A percentile compares a stretch with the other conserved stretches of the same genome.
Evolutionary conservation across 768 basidiomycete genomes (phyloP).

Genomic region (Chalciporus piperatus): DNA sequence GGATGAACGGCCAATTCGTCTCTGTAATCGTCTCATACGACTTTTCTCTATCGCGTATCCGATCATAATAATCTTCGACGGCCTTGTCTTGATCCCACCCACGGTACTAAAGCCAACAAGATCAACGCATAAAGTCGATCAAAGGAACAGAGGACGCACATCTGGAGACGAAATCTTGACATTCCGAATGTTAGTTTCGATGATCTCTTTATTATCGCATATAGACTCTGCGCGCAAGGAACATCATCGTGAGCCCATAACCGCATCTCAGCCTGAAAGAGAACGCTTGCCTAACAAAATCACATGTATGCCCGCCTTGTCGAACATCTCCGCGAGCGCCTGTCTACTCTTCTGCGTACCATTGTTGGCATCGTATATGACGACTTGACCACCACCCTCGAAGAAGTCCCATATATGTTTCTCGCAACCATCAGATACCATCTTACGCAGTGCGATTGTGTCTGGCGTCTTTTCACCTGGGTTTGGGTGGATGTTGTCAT

Average conservation of each 20-base stretch:
- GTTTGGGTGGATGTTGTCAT: slow-evolving; percentile 4
- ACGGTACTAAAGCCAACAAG: slow-evolving; percentile 59
- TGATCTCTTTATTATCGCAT: slow-evolving; percentile 90
- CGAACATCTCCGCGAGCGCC: slow-evolving; percentile 79
- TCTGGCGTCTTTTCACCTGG: slow-evolving; percentile 76
- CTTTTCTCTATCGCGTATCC: slow-evolving; percentile 83
- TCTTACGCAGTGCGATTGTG: slow-evolving; percentile 73
- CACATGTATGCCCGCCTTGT: slow-evolving; percentile 85
- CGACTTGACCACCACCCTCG: slow-evolving; percentile 84
- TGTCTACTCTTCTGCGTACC: slow-evolving; percentile 68
- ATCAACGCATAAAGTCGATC: not conserved
- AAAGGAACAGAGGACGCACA: slow-evolving; percentile 45
- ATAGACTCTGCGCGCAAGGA: slow-evolving; percentile 61
- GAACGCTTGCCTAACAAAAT: slow-evolving; percentile 74
- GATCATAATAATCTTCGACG: slow-evolving; percentile 86
- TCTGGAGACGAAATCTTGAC: slow-evolving; percentile 99
- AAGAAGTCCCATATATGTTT: slow-evolving; percentile 89
- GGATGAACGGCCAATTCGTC: slow-evolving; percentile 88
- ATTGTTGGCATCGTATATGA: slow-evolving; percentile 98
- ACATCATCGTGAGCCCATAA: slow-evolving; percentile 7
- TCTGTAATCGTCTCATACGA: slow-evolving; percentile 92
- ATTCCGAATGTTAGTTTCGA: slow-evolving; percentile 89
- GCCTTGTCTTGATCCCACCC: slow-evolving; percentile 92
- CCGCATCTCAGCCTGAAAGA: not conserved
- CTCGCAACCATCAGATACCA: slow-evolving; percentile 82